These are phyloP conservation scores for Tulasnella sp. DNA, from an alignment of 768 basidiomycete species.

Conservation along the genomic window DNA sequence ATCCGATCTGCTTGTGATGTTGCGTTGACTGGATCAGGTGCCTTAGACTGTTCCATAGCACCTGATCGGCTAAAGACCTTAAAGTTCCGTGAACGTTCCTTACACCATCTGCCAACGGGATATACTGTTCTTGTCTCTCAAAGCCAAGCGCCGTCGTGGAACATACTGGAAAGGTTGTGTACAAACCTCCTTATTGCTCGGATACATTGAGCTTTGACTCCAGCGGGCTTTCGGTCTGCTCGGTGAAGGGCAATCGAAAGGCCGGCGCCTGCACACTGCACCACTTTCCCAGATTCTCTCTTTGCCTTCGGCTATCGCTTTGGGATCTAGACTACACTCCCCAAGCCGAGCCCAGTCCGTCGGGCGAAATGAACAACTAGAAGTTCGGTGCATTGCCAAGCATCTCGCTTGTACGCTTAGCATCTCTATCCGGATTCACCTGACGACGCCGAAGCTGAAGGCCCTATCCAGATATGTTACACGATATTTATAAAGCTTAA, in stretches of 20 bases:
- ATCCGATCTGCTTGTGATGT: background rate
- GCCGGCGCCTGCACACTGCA: background rate
- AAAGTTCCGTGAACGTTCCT: background rate
- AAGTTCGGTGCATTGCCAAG: background rate
- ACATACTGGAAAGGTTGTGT: background rate
- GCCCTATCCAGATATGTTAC: background rate
- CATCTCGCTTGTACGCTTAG: background rate
- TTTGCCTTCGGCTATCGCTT: background rate
- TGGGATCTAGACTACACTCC: background rate
- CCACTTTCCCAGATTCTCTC: background rate
- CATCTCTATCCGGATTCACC: background rate
- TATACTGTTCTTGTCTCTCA: background rate
- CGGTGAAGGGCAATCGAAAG: background rate
- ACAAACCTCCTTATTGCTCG: background rate
- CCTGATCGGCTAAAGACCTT: background rate
- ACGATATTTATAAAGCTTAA: background rate
- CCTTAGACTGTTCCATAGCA: too few relatives aligned
- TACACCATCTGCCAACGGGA: background rate
- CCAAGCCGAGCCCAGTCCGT: background rate
- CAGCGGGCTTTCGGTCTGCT: too few relatives aligned
- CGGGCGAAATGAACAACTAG: background rate
- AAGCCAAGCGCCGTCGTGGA: background rate
- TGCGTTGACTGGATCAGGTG: background rate
- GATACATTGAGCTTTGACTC: too few relatives aligned
- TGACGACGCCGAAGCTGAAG: background rate